A percentile compares a stretch with the other conserved stretches of the same genome.
phyloP scores from a whole-genome alignment of 768 basidiomycete genomes.

The Lanmaoa rubissima region DNA sequence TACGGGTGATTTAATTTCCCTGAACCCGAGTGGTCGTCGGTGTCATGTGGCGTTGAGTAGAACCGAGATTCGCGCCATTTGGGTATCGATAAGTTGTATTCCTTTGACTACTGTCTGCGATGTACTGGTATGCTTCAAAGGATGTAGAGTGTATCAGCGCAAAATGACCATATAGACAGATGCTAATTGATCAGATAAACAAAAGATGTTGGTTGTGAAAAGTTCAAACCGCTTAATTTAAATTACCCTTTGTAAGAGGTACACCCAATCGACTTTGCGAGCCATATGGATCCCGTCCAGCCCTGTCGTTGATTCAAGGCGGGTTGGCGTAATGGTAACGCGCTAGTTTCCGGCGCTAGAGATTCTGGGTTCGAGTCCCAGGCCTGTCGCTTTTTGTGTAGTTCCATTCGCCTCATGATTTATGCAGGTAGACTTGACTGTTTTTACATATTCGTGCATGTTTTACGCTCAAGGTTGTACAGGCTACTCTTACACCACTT shows the following conservation, averaged over 20 bases:
- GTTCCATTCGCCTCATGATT: not conserved
- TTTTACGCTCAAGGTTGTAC: not conserved
- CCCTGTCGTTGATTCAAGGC: conserved; percentile 22
- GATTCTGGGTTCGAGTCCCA: conserved; percentile 64
- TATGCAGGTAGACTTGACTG: not conserved
- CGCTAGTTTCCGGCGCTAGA: conserved; percentile 65
- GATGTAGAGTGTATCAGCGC: not conserved
- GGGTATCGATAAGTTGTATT: not conserved
- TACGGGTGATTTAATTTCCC: no score
- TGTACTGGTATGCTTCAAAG: not conserved
- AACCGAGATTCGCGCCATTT: not conserved
- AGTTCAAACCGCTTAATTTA: no score
- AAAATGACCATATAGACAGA: no score
- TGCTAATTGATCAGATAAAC: no score
- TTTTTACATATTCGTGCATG: not conserved
- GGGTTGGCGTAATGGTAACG: conserved; percentile 67
- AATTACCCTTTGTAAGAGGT: no score
- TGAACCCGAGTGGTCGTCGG: no score
- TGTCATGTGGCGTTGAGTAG: not conserved
- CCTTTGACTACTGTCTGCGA: not conserved
- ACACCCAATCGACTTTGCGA: no score
- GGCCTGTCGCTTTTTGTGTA: conserved; percentile 46
- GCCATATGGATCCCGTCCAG: no score
- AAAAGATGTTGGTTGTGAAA: no score
- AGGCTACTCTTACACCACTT: conserved; percentile 1